Percentiles rank a stretch among this genome's conserved stretches.
Evolutionary conservation across 306 rosid species (phyloP).

Genomic region (Pueraria montana): DNA sequence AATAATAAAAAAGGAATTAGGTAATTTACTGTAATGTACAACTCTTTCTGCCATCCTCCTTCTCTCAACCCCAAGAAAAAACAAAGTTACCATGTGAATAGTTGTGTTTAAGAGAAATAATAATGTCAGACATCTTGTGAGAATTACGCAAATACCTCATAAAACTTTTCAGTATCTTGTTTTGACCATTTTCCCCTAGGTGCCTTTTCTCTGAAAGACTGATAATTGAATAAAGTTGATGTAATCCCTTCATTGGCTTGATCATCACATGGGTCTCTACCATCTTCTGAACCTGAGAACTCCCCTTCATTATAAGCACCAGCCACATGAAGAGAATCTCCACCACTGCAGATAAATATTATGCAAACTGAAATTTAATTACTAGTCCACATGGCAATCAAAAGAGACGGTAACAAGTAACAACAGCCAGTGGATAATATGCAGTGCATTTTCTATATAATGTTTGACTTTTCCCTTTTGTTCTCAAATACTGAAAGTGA

Average conservation of each 20-base stretch:
- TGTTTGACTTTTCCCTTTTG: conserved; percentile 16
- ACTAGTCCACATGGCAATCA: conserved; percentile 20
- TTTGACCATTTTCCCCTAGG: conserved; percentile 83
- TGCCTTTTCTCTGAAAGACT: conserved; percentile 77
- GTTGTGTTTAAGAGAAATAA: conserved; percentile 26
- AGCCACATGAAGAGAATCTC: conserved; percentile 49
- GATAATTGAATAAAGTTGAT: too few relatives aligned
- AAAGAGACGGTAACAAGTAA: conserved; percentile 21
- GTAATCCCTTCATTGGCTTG: conserved; percentile 51
- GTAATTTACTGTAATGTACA: conserved; percentile 1
- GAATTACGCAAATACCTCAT: conserved; percentile 63
- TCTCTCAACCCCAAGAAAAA: conserved; percentile 21
- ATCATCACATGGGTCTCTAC: conserved; percentile 61
- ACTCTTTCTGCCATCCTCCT: conserved; percentile 20
- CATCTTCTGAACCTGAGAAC: conserved; percentile 64
- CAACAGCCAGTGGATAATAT: conserved; percentile 28
- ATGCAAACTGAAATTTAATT: conserved; percentile 24
- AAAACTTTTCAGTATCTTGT: conserved; percentile 82
- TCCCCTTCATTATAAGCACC: conserved; percentile 14
- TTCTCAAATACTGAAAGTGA: conserved; percentile 22
- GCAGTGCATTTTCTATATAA: conserved; percentile 13
- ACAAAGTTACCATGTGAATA: background rate
- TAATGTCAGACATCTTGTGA: conserved; percentile 19
- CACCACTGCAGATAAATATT: conserved; percentile 62
- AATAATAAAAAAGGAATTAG: conserved; percentile 5